These are phyloP conservation scores for Copromyces sp. DNA, from an alignment of 495 filamentous ascomycete genomes.

Conservation along the genomic window DNA sequence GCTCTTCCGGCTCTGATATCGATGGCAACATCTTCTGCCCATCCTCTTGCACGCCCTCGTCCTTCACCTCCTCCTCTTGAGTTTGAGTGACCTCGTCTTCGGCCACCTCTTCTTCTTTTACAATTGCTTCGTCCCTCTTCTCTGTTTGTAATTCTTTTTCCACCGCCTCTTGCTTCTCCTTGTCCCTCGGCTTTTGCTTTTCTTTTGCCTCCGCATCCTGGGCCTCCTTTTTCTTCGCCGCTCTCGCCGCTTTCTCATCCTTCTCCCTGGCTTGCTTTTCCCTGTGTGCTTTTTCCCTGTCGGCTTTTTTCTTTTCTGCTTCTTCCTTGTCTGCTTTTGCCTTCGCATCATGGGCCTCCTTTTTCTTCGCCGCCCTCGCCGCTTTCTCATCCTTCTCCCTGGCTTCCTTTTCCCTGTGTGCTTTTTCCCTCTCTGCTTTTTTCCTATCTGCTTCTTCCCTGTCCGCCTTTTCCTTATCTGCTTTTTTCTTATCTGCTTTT, in stretches of 20 bases:
- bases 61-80: neutral
- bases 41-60: neutral
- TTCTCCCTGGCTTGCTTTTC: neutral
- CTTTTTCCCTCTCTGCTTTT: no score
- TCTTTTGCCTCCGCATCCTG: neutral
- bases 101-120: neutral
- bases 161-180: no score
- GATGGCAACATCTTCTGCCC: neutral
- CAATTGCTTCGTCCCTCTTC: neutral
- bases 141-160: neutral
- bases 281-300: no score
- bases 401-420: neutral
- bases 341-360: neutral
- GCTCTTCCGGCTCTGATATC: neutral
- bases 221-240: neutral
- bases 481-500: neutral
- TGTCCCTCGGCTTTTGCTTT: no score
- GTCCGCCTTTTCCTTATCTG: neutral
- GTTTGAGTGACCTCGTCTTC: no score
- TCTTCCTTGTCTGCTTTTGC: no score
- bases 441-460: no score
- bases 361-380: neutral
- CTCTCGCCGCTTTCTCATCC: neutral
- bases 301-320: no score
- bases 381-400: neutral